A percentile compares a stretch with the other conserved stretches of the same genome.
phyloP scores from a whole-genome alignment of 2,329 filamentous ascomycete genomes.

The Stagonosporopsis tanaceti region DNA sequence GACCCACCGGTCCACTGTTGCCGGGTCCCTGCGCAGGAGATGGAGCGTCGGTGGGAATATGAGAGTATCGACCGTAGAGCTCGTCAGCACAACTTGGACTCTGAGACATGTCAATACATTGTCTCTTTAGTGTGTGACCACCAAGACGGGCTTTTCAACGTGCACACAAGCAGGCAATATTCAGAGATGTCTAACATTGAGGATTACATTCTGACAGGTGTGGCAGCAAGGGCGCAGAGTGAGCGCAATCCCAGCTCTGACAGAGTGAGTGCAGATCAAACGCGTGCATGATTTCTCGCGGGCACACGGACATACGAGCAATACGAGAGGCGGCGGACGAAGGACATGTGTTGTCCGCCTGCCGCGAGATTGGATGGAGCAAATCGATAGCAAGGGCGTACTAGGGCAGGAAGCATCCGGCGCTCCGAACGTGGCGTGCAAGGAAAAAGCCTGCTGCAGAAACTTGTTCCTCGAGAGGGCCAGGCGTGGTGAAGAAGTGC shows the following conservation, averaged over 20 bases:
- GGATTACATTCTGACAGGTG: neutral
- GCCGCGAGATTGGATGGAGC: conserved; percentile 19
- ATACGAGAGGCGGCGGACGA: conserved; percentile 17
- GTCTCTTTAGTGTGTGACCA: neutral
- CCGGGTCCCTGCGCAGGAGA: too few species aligned
- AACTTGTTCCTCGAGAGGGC: neutral
- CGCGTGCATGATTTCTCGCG: conserved; percentile 3
- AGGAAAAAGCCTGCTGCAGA: conserved; percentile 2
- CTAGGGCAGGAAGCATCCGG: conserved; percentile 17
- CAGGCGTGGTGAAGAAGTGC: neutral
- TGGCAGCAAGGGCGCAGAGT: neutral
- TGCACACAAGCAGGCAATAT: too few species aligned
- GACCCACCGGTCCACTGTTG: too few species aligned
- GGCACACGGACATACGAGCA: conserved; percentile 2
- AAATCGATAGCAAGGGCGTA: conserved; percentile 17
- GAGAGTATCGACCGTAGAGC: too few species aligned
- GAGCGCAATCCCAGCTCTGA: neutral
- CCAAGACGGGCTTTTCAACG: neutral
- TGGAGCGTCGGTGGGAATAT: too few species aligned
- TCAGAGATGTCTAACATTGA: too few species aligned
- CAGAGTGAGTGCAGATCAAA: conserved; percentile 14
- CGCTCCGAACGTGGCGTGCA: conserved; percentile 18
- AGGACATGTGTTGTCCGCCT: conserved; percentile 15
- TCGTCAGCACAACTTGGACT: too few species aligned
- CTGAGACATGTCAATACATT: neutral